Percentiles rank a stretch among this genome's conserved stretches.
Conservation (phyloP, 2,329 filamentous ascomycete species). For the Emmonsiellopsis sp. region DNA sequence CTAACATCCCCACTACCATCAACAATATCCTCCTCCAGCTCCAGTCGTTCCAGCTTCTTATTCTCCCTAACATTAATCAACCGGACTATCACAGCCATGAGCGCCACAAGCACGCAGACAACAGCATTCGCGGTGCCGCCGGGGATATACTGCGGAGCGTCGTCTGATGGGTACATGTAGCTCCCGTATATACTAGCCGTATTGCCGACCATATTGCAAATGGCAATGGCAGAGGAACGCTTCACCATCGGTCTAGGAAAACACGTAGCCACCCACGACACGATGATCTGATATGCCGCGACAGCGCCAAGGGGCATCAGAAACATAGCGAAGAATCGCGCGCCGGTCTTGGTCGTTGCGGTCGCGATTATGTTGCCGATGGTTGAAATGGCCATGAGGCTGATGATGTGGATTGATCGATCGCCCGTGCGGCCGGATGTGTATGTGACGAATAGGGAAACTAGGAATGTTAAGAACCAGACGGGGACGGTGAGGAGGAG, state of each 20-base stretch:
- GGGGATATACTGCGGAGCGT: conserved; percentile 28
- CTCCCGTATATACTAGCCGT: conserved; percentile 32
- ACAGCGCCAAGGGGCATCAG: conserved; percentile 20
- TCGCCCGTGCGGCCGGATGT: conserved; percentile 46
- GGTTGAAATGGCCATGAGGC: conserved; percentile 42
- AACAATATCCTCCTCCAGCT: conserved; percentile 10
- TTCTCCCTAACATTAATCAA: conserved; percentile 26
- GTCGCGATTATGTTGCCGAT: conserved; percentile 49
- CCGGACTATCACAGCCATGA: conserved; percentile 25
- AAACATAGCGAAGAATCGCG: conserved; percentile 37
- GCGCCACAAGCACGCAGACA: conserved; percentile 26
- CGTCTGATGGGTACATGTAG: conserved; percentile 27
- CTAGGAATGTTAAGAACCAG: conserved; percentile 47
- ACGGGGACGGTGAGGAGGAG: conserved; percentile 41
- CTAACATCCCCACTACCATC: neutral
- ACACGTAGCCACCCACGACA: conserved; percentile 32
- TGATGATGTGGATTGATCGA: conserved; percentile 48
- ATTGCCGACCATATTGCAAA: conserved; percentile 35
- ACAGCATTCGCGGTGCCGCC: conserved; percentile 27
- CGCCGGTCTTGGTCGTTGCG: conserved; percentile 40
- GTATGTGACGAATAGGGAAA: conserved; percentile 46
- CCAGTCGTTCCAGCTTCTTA: conserved; percentile 18
- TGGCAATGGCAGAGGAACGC: conserved; percentile 33
- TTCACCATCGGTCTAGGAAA: conserved; percentile 36
- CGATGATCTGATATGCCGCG: conserved; percentile 27